These are phyloP conservation scores for Heliamphora pulchella DNA, from an alignment of 179 eudicot genomes.

Conservation along the genomic window DNA sequence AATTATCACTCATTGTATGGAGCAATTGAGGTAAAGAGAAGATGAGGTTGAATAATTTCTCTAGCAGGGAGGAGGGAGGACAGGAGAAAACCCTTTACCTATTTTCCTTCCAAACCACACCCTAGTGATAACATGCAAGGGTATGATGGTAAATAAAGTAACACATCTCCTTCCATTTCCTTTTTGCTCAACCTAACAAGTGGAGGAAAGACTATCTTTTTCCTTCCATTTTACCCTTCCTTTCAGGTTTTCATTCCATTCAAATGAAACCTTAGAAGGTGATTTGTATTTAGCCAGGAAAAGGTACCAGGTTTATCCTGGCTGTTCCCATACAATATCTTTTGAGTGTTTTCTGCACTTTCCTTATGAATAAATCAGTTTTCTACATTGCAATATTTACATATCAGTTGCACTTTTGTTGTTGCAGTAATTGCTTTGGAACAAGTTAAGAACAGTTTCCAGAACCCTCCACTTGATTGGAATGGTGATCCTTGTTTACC, in stretches of 20 bases:
- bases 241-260: neutral
- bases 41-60: neutral
- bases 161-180: neutral
- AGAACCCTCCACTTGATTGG: constrained; percentile 81
- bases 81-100: neutral
- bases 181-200: neutral
- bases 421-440: constrained; percentile 58
- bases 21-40: neutral
- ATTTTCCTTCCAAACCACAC: neutral
- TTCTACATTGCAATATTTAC: neutral
- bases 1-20: neutral
- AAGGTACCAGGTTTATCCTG: constrained; percentile 4
- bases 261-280: neutral
- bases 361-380: neutral
- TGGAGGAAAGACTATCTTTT: neutral
- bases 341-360: neutral
- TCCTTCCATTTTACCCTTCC: neutral
- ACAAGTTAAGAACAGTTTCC: constrained; percentile 41
- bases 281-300: neutral
- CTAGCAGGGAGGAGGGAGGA: neutral
- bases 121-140: constrained; percentile 1
- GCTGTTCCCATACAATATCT: constrained; percentile 3
- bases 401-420: constrained; percentile 14
- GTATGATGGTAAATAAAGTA: neutral
- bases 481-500: constrained; percentile 97